Base-by-base conservation (phyloP, 352 stramenopile species). In the Phytophthora ohioensis region DNA sequence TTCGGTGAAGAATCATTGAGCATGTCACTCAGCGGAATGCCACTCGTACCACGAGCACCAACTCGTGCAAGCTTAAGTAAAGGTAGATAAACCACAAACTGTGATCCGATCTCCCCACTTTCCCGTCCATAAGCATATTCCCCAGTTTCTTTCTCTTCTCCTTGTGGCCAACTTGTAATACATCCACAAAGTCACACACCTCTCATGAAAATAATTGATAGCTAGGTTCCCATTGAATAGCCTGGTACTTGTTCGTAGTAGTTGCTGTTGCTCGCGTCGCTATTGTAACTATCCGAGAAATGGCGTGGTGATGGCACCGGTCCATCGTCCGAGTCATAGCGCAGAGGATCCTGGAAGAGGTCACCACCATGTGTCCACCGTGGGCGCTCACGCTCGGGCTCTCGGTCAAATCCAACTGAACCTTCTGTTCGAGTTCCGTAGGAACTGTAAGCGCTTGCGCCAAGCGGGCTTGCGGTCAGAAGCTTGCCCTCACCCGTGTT, bases 301-400 rank as follows among this genome's bases (percentile, higher is more conserved):
- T 87, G 73, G 7, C 73, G 80, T n/a, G 80, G 87, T 42, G 87
- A 91, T 42, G 83, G 83, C 27, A 77, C 76, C 5, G 75, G 76
- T 47, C 80, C 85, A 68, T 95, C 88, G 58, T 95, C 88, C 58
- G 88, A 95, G 69, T 95, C 88, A 68, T 95, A 95, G 27, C 88
- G 86, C 31, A 92, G 76, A 7, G 85, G 83, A 59, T 95, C 88
- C 66, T 93, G 85, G 64, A 95, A 95, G 34, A 95, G 67, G 41
- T 94, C 88, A 30, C 86, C 88, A 39, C 88, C 88, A 52, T 93
- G 86, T 4, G 85, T 95, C 88, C 88, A 95, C 36, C 87, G 78
- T 13, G 83, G 78, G 11, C 75, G 70, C 41, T 90, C 83, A 52
- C 71, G 75, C 45, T 88, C 80, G 35, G 52, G 60, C 13, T 90